phyloP scores from a whole-genome alignment of 805 yeast species.

The Yarrowia phangngaensis region DNA sequence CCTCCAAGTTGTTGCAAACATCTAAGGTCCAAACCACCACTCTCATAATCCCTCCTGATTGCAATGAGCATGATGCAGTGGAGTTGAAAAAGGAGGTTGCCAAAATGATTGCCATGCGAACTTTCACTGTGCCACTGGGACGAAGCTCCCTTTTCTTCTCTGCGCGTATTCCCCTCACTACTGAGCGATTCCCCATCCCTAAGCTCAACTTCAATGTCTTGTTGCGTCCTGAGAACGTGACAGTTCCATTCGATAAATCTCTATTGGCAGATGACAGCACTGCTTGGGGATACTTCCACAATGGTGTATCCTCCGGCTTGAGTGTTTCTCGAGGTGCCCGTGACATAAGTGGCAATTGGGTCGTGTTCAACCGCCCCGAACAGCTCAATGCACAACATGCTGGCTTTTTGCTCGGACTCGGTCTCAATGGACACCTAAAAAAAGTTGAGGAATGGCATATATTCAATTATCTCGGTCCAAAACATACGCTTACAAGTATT shows the following conservation, averaged over 20 bases:
- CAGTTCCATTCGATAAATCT: constrained; percentile 56
- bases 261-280: constrained; percentile 37
- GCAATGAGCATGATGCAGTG: constrained; percentile 56
- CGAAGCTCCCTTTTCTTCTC: constrained; percentile 69
- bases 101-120: constrained; percentile 59
- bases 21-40: constrained; percentile 55
- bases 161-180: constrained; percentile 69
- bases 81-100: constrained; percentile 56
- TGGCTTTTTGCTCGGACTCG: constrained; percentile 89
- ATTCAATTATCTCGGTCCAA: constrained; percentile 86
- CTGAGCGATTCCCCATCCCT: constrained; percentile 80
- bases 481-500: constrained; percentile 76
- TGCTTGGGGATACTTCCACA: constrained; percentile 87
- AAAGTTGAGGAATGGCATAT: constrained; percentile 93
- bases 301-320: constrained; percentile 85
- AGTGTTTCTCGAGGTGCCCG: constrained; percentile 63
- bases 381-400: constrained; percentile 81
- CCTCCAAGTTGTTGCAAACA: constrained; percentile 65
- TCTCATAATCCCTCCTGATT: constrained; percentile 41
- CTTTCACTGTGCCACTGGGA: constrained; percentile 73
- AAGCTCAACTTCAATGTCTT: constrained; percentile 64
- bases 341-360: constrained; percentile 86
- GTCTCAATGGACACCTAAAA: constrained; percentile 82
- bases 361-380: constrained; percentile 75
- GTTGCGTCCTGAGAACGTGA: constrained; percentile 63